Evolutionary conservation across 2,329 filamentous ascomycete species (phyloP).

Genomic region (Cladosporium sp.): DNA sequence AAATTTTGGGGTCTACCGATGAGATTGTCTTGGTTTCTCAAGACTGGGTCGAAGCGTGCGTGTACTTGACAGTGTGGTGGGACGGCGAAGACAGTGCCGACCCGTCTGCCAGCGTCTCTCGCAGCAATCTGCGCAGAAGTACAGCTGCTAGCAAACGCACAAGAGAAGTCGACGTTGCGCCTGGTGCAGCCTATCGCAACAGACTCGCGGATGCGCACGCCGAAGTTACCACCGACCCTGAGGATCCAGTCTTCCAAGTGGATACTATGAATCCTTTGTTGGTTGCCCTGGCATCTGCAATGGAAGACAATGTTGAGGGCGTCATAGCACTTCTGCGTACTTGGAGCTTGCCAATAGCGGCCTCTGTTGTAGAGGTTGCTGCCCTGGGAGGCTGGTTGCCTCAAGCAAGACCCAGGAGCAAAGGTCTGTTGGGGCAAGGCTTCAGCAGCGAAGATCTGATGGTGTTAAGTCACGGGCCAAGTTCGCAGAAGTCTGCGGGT

Average conservation of each 20-base stretch:
- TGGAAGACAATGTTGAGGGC: conserved; percentile 76
- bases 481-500: conserved; percentile 38
- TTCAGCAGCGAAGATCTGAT: conserved; percentile 82
- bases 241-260: conserved; percentile 64
- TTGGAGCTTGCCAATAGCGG: conserved; percentile 76
- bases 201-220: conserved; percentile 69
- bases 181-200: conserved; percentile 65
- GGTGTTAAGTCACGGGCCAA: conserved; percentile 66
- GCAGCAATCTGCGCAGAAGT: conserved; percentile 34
- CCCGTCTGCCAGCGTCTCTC: conserved; percentile 40
- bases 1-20: conserved; percentile 69
- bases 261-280: conserved; percentile 73
- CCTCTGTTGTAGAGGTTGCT: conserved; percentile 76
- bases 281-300: conserved; percentile 72
- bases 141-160: conserved; percentile 33
- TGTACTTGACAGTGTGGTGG: conserved; percentile 88
- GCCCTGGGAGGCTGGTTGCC: conserved; percentile 80
- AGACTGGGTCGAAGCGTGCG: conserved; percentile 86
- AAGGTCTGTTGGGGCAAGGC: conserved; percentile 52
- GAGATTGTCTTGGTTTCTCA: conserved; percentile 73
- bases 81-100: conserved; percentile 64
- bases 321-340: conserved; percentile 67
- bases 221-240: conserved; percentile 56
- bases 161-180: conserved; percentile 46
- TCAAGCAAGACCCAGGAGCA: conserved; percentile 47